Percentiles rank a stretch among this genome's conserved stretches.
Evolutionary conservation across 257 asterid species (phyloP).

Genomic region (Cordia subcordata): DNA sequence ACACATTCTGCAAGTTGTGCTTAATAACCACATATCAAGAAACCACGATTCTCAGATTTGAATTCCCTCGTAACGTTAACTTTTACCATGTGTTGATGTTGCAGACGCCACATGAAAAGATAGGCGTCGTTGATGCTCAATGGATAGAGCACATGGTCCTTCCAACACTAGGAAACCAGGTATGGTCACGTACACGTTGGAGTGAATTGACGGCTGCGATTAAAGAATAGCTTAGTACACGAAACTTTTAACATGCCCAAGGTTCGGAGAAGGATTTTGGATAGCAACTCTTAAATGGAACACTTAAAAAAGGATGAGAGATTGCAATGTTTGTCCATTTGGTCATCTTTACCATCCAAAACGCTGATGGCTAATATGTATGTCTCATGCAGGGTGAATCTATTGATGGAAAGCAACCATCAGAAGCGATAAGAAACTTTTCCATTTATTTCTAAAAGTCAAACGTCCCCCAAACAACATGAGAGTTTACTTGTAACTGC

Average conservation of each 20-base stretch:
- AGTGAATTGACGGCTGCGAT: too few relatives aligned
- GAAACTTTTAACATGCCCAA: too few relatives aligned
- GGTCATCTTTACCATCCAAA: background rate
- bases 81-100: background rate
- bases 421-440: conserved; percentile 21
- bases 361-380: background rate
- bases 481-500: too few relatives aligned
- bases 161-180: conserved; percentile 41
- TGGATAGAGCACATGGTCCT: conserved; percentile 38
- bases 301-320: too few relatives aligned
- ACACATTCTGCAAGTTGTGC: too few relatives aligned
- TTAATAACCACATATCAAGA: too few relatives aligned
- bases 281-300: too few relatives aligned
- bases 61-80: too few relatives aligned
- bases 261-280: background rate
- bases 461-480: background rate
- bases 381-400: conserved; percentile 19
- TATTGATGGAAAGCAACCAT: conserved; percentile 2
- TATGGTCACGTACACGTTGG: background rate
- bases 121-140: conserved; percentile 55
- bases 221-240: too few relatives aligned
- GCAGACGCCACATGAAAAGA: conserved; percentile 34
- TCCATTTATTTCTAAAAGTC: too few relatives aligned
- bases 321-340: too few relatives aligned
- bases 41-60: too few relatives aligned